Conservation (phyloP, 1,139 yeast species). For the Debaryomyces subglobosus region DNA sequence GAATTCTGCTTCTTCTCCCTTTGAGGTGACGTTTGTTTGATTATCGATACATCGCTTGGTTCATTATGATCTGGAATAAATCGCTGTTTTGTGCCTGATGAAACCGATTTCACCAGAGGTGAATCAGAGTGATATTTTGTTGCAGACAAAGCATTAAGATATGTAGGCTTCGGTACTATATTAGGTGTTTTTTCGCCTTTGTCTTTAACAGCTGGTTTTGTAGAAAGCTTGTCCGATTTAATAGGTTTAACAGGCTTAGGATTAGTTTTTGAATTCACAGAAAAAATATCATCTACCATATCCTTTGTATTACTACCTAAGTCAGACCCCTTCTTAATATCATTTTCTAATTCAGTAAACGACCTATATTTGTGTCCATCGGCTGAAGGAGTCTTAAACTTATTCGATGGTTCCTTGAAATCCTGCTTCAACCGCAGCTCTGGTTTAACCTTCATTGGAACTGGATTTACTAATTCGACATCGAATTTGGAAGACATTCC, state of each 20-base stretch:
- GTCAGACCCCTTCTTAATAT: constrained; percentile 17
- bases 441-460: constrained; percentile 16
- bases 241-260: constrained; percentile 1
- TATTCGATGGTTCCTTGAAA: not conserved
- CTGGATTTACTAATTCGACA: constrained; percentile 26
- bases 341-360: constrained; percentile 26
- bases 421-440: constrained; percentile 6
- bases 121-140: not conserved
- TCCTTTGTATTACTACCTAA: constrained; percentile 5
- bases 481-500: constrained; percentile 14
- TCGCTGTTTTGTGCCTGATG: constrained; percentile 1
- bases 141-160: constrained; percentile 6
- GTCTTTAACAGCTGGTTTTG: not conserved
- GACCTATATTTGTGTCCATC: constrained; percentile 17
- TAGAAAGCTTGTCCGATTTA: constrained; percentile 3
- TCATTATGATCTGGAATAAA: constrained; percentile 6
- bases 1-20: constrained; percentile 19
- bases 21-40: constrained; percentile 4
- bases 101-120: not conserved
- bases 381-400: not conserved
- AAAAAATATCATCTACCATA: not conserved
- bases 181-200: not conserved
- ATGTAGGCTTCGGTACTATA: constrained; percentile 3
- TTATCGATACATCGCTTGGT: not conserved
- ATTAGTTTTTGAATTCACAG: not conserved